Conservation (phyloP, 768 basidiomycete genomes). For the Podaxis sp. region DNA sequence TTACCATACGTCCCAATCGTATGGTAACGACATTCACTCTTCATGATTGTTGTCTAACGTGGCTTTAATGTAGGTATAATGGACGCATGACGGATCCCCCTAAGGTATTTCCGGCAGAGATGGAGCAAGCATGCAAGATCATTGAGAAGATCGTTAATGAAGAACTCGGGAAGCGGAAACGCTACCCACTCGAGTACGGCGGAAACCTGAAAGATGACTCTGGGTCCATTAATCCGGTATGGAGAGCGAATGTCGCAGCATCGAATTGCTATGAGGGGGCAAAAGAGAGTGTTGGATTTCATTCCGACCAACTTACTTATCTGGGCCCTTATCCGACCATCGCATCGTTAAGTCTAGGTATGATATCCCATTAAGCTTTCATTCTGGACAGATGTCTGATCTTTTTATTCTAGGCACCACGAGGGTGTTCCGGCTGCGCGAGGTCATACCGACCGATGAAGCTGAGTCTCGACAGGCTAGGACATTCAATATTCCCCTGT, state of each 20-base stretch:
- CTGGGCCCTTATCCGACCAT: conserved; percentile 84
- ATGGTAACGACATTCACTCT: not conserved
- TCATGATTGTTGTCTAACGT: not conserved
- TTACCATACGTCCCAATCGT: not conserved
- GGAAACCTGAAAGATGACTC: conserved; percentile 14
- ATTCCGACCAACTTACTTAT: conserved; percentile 78
- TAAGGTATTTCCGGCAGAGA: conserved; percentile 50
- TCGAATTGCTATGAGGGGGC: conserved; percentile 83
- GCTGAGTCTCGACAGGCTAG: conserved; percentile 50
- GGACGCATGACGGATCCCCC: conserved; percentile 60
- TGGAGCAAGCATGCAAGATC: conserved; percentile 77
- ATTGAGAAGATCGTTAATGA: conserved; percentile 68
- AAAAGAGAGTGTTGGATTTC: conserved; percentile 77
- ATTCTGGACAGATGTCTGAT: not conserved
- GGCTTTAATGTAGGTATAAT: conserved; percentile 62
- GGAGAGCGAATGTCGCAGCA: conserved; percentile 84
- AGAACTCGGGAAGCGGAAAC: conserved; percentile 58
- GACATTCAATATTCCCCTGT: conserved; percentile 72
- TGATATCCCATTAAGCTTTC: conserved; percentile 14
- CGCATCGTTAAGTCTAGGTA: conserved; percentile 78
- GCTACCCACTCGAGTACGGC: conserved; percentile 67
- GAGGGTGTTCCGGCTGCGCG: conserved; percentile 69
- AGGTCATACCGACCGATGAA: conserved; percentile 69
- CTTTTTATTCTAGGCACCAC: conserved; percentile 46
- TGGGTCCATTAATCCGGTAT: conserved; percentile 25